Evolutionary conservation across 116 monocot genomes (phyloP), one percentile per base, ranked within the genome.

Genomic region (Iris pallida): DNA sequence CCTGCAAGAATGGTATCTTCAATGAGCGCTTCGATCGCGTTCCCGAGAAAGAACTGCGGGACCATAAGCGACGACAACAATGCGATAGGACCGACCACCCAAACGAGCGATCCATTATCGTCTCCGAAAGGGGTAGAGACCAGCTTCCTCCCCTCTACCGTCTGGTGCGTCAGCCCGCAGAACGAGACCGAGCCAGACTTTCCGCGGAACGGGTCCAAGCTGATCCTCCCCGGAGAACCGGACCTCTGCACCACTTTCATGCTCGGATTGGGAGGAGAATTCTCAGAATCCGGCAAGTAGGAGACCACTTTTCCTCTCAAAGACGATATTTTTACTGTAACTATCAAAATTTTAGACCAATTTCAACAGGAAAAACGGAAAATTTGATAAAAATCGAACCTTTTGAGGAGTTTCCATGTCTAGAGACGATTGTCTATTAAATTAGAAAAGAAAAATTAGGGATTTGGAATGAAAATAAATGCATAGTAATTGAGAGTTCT

Each of bases 171-270:
- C 77, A 88, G 65, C 18, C 88, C 85, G 47, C 75, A 81, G 65
- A 88, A 88, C 11, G 88, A 88, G 57, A 88, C 79, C 4, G 76
- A 76, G 2, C 85, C 88, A 14, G 82, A 72, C 53, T 85, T 88
- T 0, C 88, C 88, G 20, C 68, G 58, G 53, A 81, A 82, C 0
- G 88, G 74, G 8, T 88, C 85, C 63, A 72, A 62, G 45, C 57
- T 55, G 30, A 12, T 43, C 64, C 64, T 75, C 13, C 67, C 72
- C 8, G 44, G 15, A 10, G 59, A 15, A 43, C 73, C 73, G 8
- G 67, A 57, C 45, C 19, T 70, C 53, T 8, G 45, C 8, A 16
- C n/a, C 12, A 4, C 42, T 13, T 67, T 61, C 19, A 56, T 57
- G 48, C 45, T 51, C 7, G 61, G 20, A 20, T 68, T n/a, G 2